These are phyloP conservation scores for Serendipita sp. DNA, from an alignment of 768 basidiomycete genomes.

Conservation along the genomic window DNA sequence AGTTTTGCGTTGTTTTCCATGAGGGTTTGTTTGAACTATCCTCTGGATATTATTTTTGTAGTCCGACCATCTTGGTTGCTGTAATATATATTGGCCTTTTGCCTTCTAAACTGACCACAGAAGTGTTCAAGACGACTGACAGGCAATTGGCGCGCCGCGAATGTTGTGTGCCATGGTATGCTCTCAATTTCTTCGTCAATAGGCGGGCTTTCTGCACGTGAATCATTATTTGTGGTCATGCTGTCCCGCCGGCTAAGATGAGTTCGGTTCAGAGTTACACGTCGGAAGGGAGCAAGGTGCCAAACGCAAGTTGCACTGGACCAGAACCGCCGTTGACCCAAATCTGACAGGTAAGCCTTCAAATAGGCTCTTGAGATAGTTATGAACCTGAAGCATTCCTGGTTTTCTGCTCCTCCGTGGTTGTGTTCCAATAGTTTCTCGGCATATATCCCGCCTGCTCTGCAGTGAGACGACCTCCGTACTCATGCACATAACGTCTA, in stretches of 20 bases:
- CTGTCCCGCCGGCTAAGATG: background rate
- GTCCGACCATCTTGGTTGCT: background rate
- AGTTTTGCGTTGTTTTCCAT: background rate
- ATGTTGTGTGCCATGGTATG: background rate
- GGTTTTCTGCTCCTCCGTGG: too few relatives aligned
- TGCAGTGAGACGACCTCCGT: too few relatives aligned
- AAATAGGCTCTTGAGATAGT: too few relatives aligned
- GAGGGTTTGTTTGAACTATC: background rate
- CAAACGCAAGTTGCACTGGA: too few relatives aligned
- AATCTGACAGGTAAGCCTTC: too few relatives aligned
- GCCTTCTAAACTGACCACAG: background rate
- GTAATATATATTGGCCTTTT: background rate
- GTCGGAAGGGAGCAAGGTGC: background rate
- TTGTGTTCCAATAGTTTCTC: too few relatives aligned
- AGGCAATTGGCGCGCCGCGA: background rate
- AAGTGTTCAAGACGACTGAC: background rate
- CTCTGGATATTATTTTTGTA: background rate
- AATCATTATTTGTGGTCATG: background rate
- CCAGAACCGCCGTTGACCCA: too few relatives aligned
- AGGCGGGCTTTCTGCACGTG: background rate
- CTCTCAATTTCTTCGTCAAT: background rate
- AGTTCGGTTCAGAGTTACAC: background rate
- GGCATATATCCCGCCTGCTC: too few relatives aligned
- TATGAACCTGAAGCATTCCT: too few relatives aligned
- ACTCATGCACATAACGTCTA: background rate